Percentiles rank a stretch among this genome's conserved stretches.
Evolutionary conservation across 2,329 filamentous ascomycete genomes (phyloP).

Genomic region (Colletotrichum euphorbiae): DNA sequence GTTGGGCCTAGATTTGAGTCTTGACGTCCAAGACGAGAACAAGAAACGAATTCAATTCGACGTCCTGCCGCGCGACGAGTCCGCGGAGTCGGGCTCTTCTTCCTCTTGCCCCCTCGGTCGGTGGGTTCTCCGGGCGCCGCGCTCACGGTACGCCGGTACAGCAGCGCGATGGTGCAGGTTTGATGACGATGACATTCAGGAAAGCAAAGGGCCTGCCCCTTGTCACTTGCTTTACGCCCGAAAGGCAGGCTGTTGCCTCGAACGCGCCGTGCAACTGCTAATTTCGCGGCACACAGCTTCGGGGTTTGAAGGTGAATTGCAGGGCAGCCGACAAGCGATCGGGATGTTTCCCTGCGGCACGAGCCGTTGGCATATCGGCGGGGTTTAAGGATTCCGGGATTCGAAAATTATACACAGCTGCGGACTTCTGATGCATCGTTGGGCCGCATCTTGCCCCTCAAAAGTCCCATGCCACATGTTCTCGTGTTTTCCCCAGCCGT

Average conservation of each 20-base stretch:
- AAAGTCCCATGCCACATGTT: background rate
- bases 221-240: constrained; percentile 14
- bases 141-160: background rate
- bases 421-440: constrained; percentile 1
- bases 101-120: background rate
- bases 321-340: background rate
- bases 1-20: constrained; percentile 6
- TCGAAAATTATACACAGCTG: background rate
- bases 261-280: constrained; percentile 2
- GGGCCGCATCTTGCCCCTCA: background rate
- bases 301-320: constrained; percentile 1
- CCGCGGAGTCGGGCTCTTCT: background rate
- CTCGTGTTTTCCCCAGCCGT: constrained; percentile 20
- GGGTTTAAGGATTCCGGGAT: constrained; percentile 6
- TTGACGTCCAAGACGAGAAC: constrained; percentile 30
- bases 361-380: constrained; percentile 3
- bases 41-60: background rate
- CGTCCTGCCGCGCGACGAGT: background rate
- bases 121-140: constrained; percentile 11
- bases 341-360: constrained; percentile 4
- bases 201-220: constrained; percentile 11
- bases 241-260: constrained; percentile 12
- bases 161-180: constrained; percentile 24
- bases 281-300: constrained; percentile 20
- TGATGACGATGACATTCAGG: constrained; percentile 34